Percentiles rank a stretch among this genome's conserved stretches.
Evolutionary conservation across 768 basidiomycete genomes (phyloP).

Genomic region (Lentinula detonsa): DNA sequence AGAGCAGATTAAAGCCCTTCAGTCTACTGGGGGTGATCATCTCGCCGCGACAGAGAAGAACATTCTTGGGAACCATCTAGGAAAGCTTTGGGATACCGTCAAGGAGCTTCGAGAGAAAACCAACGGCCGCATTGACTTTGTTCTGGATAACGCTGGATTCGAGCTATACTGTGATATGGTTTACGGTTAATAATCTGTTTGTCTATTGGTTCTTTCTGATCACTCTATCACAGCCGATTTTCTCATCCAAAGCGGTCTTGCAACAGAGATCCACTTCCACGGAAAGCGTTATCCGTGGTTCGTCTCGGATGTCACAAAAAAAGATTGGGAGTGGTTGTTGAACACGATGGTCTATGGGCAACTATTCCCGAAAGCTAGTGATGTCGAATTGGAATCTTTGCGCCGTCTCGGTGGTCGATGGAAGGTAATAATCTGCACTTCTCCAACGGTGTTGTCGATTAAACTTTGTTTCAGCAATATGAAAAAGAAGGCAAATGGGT

Average conservation of each 20-base stretch:
- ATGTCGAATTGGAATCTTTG: slow-evolving; percentile 76
- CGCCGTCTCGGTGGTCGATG: slow-evolving; percentile 76
- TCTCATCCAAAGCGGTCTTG: slow-evolving; percentile 84
- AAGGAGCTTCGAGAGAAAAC: slow-evolving; percentile 64
- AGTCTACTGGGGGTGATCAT: slow-evolving; percentile 93
- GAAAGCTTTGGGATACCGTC: slow-evolving; percentile 67
- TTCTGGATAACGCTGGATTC: slow-evolving; percentile 85
- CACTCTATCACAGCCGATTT: slow-evolving; percentile 65
- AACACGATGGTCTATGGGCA: slow-evolving; percentile 90
- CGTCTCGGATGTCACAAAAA: slow-evolving; percentile 85
- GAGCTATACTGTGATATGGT: slow-evolving; percentile 87
- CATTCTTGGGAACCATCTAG: slow-evolving; percentile 83
- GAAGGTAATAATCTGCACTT: slow-evolving; percentile 52
- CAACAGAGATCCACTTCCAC: slow-evolving; percentile 84
- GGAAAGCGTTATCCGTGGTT: slow-evolving; percentile 97
- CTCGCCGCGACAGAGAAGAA: slow-evolving; percentile 96
- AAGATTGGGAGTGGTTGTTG: slow-evolving; percentile 91
- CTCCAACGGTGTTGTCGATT: neutral
- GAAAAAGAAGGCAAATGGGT: slow-evolving; percentile 91
- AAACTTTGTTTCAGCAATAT: slow-evolving; percentile 55
- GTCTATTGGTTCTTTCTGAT: slow-evolving; percentile 2
- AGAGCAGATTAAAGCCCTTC: slow-evolving; percentile 94
- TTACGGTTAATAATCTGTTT: slow-evolving; percentile 48
- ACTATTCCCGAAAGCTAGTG: slow-evolving; percentile 79
- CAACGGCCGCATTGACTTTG: slow-evolving; percentile 72